These are phyloP conservation scores for Circinella umbellata DNA, from an alignment of 371 early-diverging fungal species.

Conservation along the genomic window DNA sequence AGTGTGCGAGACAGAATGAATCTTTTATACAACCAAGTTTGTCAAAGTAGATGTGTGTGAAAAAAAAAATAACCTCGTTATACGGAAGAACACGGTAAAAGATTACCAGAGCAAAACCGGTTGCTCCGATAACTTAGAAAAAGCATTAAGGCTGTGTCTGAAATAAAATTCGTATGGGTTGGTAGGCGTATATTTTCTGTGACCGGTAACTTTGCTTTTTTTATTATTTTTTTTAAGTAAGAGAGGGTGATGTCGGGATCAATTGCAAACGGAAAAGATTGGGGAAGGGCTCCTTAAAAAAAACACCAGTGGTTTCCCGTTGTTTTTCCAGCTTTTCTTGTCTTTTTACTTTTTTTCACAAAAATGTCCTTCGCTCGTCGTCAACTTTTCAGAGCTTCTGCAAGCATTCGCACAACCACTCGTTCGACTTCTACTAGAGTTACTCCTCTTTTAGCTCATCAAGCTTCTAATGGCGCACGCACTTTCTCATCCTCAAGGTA, in stretches of 20 bases:
- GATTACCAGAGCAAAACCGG: neutral
- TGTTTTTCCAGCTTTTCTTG: constrained; percentile 20
- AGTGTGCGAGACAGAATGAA: too few relatives aligned
- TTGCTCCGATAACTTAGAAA: neutral
- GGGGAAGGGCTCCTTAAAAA: constrained; percentile 4
- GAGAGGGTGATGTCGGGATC: constrained; percentile 17
- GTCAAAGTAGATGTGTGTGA: neutral
- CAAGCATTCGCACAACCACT: constrained; percentile 39
- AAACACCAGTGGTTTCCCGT: constrained; percentile 15
- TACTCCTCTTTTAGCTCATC: constrained; percentile 41
- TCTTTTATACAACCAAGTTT: too few relatives aligned
- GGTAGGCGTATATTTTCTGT: neutral
- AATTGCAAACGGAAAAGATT: constrained; percentile 6
- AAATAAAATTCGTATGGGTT: neutral
- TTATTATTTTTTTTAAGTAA: too few relatives aligned
- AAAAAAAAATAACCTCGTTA: neutral
- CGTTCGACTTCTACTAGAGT: constrained; percentile 37
- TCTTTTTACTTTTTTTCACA: neutral
- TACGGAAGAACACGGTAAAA: constrained; percentile 4
- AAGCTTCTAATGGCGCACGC: constrained; percentile 33
- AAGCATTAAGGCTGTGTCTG: neutral
- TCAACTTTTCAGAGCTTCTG: constrained; percentile 46
- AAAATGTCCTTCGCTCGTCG: constrained; percentile 49
- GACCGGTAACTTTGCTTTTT: neutral
- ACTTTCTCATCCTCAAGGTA: constrained; percentile 46